These are phyloP conservation scores for Flueggea neowawraea DNA, from an alignment of 441 rosid species.

Conservation along the genomic window DNA sequence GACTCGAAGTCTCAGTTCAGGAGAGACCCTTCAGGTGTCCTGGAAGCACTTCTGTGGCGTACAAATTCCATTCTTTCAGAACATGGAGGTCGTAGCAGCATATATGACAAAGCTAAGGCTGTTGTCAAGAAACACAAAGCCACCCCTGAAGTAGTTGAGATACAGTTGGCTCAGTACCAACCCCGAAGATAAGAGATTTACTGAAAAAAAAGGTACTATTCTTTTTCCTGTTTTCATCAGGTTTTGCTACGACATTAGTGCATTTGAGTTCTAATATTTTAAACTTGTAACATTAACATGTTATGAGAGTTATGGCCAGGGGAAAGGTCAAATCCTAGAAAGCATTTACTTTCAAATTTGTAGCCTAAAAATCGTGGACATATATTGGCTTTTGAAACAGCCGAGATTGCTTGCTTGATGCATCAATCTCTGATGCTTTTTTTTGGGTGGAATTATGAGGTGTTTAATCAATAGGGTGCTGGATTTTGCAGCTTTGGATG, in stretches of 20 bases:
- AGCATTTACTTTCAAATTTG: too few species aligned
- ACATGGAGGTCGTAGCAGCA: conserved; percentile 96
- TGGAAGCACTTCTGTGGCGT: conserved; percentile 94
- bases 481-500: conserved; percentile 64
- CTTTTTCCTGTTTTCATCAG: too few species aligned
- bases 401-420: neutral
- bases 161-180: conserved; percentile 72
- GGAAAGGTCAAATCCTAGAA: too few species aligned
- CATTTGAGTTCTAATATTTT: too few species aligned
- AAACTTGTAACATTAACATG: too few species aligned
- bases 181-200: conserved; percentile 76
- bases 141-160: conserved; percentile 86
- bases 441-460: neutral
- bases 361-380: too few species aligned
- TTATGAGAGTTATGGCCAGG: too few species aligned
- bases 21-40: conserved; percentile 88
- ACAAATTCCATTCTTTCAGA: conserved; percentile 80
- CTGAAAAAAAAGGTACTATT: conserved; percentile 73
- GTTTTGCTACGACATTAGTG: too few species aligned
- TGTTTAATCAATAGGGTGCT: too few species aligned
- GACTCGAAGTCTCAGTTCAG: conserved; percentile 98
- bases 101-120: conserved; percentile 95
- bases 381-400: too few species aligned
- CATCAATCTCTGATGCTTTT: too few species aligned
- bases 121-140: conserved; percentile 94